Percentiles rank a stretch among this genome's conserved stretches.
These are phyloP conservation scores for Botrytis fragariae DNA, from an alignment of 2,329 filamentous ascomycete species.

Conservation along the genomic window DNA sequence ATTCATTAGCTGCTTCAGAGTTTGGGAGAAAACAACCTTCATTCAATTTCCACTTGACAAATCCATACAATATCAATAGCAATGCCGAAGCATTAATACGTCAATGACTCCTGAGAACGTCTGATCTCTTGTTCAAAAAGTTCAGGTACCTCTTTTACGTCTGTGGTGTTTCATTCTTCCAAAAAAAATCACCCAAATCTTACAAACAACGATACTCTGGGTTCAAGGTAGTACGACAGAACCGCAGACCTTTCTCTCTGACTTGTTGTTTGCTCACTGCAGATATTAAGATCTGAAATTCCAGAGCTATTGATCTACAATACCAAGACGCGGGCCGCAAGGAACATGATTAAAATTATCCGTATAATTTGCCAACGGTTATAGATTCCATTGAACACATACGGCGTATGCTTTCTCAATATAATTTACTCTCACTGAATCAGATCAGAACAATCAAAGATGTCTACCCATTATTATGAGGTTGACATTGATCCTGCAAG, in stretches of 20 bases:
- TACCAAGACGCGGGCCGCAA: neutral
- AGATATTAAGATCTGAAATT: neutral
- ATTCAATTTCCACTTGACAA: neutral
- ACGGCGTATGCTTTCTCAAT: neutral
- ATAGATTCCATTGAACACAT: neutral
- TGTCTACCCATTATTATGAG: neutral
- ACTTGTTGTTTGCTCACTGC: neutral
- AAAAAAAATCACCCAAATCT: neutral
- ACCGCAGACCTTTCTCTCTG: neutral
- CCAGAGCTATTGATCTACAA: neutral
- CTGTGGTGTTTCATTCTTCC: neutral
- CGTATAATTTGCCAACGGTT: neutral
- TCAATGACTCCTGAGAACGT: neutral
- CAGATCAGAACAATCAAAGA: neutral
- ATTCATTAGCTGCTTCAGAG: constrained; percentile 3
- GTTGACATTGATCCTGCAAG: neutral
- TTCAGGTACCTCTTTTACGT: neutral
- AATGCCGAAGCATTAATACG: neutral
- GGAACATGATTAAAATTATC: neutral
- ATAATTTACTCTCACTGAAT: neutral
- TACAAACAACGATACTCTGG: neutral
- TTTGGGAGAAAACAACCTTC: neutral
- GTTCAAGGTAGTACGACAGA: neutral
- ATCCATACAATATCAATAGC: neutral
- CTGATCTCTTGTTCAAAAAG: neutral